phyloP scores from a whole-genome alignment of 805 yeast genomes.

The Spathaspora arborariae region DNA sequence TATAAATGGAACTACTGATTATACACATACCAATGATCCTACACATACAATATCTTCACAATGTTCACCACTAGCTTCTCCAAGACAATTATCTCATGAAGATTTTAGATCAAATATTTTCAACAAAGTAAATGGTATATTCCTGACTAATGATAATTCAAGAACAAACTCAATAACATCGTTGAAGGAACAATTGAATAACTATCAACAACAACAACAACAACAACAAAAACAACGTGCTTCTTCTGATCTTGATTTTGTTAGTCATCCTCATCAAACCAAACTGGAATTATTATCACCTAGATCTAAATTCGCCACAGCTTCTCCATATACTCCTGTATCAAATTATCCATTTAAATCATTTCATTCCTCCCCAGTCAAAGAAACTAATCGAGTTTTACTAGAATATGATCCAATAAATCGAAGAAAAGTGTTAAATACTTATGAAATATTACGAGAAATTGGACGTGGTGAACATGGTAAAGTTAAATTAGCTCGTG shows the following conservation, averaged over 20 bases:
- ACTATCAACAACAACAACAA: slow-evolving; percentile 8
- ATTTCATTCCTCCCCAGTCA: slow-evolving; percentile 43
- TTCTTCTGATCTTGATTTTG: neutral
- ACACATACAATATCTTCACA: neutral
- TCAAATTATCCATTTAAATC: slow-evolving; percentile 3
- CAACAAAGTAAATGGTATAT: neutral
- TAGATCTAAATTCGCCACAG: slow-evolving; percentile 2
- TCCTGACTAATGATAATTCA: neutral
- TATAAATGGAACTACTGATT: neutral
- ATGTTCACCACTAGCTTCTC: slow-evolving; percentile 3
- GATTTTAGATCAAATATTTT: slow-evolving; percentile 5
- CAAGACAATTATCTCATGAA: slow-evolving; percentile 5
- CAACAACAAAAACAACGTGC: neutral
- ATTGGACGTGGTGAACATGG: slow-evolving; percentile 98
- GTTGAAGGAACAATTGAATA: neutral
- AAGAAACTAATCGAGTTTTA: slow-evolving; percentile 75
- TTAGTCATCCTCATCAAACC: neutral
- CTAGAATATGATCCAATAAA: slow-evolving; percentile 88
- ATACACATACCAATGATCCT: too few relatives aligned
- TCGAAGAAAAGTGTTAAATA: slow-evolving; percentile 75
- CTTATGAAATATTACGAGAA: slow-evolving; percentile 84
- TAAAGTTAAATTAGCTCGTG: slow-evolving; percentile 89
- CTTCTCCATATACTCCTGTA: slow-evolving; percentile 2
- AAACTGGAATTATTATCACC: slow-evolving; percentile 2
- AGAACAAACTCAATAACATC: slow-evolving; percentile 1